Conservation (phyloP, 768 basidiomycete genomes). For the Lentinula aciculospora region DNA sequence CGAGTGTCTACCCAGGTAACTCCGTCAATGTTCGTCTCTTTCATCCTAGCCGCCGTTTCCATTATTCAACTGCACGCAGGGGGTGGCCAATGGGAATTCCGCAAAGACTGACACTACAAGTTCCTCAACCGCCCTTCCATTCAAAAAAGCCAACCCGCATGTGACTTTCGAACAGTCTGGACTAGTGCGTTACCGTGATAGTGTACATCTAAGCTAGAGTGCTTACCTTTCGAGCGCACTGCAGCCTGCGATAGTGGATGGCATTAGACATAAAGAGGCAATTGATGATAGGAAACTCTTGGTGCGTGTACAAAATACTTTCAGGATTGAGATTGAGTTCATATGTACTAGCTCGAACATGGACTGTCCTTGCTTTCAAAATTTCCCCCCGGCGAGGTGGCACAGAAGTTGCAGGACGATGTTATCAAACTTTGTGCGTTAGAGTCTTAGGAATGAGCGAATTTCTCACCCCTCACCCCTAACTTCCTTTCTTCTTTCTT, state of each 20-base stretch:
- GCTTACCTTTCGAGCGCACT: too few species aligned
- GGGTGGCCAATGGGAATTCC: constrained; percentile 9
- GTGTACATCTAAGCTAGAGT: too few species aligned
- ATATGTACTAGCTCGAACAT: constrained; percentile 56
- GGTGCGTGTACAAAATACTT: constrained; percentile 31
- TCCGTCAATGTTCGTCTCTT: constrained; percentile 8
- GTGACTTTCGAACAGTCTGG: constrained; percentile 31
- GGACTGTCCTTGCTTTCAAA: constrained; percentile 57
- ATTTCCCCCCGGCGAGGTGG: constrained; percentile 41
- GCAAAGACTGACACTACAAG: background rate
- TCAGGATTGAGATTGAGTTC: background rate
- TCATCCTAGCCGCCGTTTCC: background rate
- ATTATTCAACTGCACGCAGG: background rate
- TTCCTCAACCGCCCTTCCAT: constrained; percentile 18
- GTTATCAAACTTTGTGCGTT: constrained; percentile 52
- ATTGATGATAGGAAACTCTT: constrained; percentile 77
- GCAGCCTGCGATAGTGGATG: constrained; percentile 61
- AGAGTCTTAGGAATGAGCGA: background rate
- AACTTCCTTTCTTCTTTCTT: background rate
- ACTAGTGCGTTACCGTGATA: constrained; percentile 28
- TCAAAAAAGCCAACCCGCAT: constrained; percentile 34
- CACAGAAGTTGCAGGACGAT: constrained; percentile 34
- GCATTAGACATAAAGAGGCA: constrained; percentile 49
- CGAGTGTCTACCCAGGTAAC: background rate
- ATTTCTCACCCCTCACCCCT: background rate